These are phyloP conservation scores for Zymoseptoria tritici DNA, from an alignment of 2,329 filamentous ascomycete genomes.

Conservation along the genomic window DNA sequence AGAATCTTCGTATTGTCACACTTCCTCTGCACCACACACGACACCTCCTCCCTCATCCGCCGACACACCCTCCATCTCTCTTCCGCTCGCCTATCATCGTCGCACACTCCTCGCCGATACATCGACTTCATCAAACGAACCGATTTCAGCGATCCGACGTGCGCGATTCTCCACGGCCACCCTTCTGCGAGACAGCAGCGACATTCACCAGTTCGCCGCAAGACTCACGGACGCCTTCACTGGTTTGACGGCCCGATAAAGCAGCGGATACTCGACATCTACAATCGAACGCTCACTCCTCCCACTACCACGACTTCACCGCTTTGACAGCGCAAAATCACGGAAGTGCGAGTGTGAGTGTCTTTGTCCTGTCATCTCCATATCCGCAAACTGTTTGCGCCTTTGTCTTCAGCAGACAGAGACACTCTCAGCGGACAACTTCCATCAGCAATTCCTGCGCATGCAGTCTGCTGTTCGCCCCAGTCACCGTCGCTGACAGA, in stretches of 20 bases:
- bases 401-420: neutral
- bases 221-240: constrained; percentile 53
- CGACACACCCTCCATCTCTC: constrained; percentile 12
- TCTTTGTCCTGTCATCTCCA: constrained; percentile 4
- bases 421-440: neutral
- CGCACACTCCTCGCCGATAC: constrained; percentile 1
- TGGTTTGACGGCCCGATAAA: constrained; percentile 40
- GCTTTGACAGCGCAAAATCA: neutral
- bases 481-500: constrained; percentile 13
- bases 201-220: constrained; percentile 11
- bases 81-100: constrained; percentile 9
- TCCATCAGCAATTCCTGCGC: neutral
- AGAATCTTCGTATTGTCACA: neutral
- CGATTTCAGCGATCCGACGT: constrained; percentile 8
- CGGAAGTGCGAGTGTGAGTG: constrained; percentile 9
- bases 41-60: constrained; percentile 12
- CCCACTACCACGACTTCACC: constrained; percentile 6
- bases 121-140: constrained; percentile 1
- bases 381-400: constrained; percentile 11
- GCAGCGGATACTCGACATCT: constrained; percentile 11
- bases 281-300: constrained; percentile 5
- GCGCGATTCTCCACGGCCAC: constrained; percentile 24
- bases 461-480: neutral
- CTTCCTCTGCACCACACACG: constrained; percentile 7
- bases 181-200: constrained; percentile 24